Conservation (phyloP, 495 filamentous ascomycete genomes). For the Arthonia radiata region DNA sequence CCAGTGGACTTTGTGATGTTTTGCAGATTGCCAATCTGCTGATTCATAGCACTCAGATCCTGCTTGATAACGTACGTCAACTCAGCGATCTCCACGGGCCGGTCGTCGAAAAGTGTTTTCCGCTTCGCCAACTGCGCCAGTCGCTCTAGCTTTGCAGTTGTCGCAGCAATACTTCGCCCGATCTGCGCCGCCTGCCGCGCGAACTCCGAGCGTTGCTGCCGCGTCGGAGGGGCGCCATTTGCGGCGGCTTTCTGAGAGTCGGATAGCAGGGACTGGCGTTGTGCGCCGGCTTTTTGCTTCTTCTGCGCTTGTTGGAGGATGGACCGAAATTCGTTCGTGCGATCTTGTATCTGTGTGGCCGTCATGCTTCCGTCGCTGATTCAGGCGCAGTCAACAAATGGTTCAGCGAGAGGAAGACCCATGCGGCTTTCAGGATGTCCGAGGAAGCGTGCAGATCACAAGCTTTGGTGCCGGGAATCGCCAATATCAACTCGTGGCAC, state of each 20-base stretch:
- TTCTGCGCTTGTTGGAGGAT: constrained; percentile 68
- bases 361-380: too few species aligned
- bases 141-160: constrained; percentile 83
- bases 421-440: too few species aligned
- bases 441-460: too few species aligned
- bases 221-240: constrained; percentile 22
- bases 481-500: too few species aligned
- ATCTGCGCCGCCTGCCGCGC: constrained; percentile 75
- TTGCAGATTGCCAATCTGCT: constrained; percentile 62
- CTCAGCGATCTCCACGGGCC: constrained; percentile 88
- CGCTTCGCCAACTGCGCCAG: constrained; percentile 82
- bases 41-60: constrained; percentile 72
- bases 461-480: too few species aligned
- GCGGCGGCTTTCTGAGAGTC: constrained; percentile 45
- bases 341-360: constrained; percentile 72
- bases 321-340: constrained; percentile 78
- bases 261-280: constrained; percentile 59
- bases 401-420: too few species aligned
- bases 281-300: constrained; percentile 46
- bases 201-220: constrained; percentile 45
- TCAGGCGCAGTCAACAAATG: too few species aligned
- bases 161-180: constrained; percentile 66
- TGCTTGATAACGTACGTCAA: constrained; percentile 94
- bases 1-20: constrained; percentile 28
- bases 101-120: constrained; percentile 91